Percentiles rank a stretch among this genome's conserved stretches.
phyloP scores from a whole-genome alignment of 2,329 filamentous ascomycete genomes.

The Pyrenophora graminea region DNA sequence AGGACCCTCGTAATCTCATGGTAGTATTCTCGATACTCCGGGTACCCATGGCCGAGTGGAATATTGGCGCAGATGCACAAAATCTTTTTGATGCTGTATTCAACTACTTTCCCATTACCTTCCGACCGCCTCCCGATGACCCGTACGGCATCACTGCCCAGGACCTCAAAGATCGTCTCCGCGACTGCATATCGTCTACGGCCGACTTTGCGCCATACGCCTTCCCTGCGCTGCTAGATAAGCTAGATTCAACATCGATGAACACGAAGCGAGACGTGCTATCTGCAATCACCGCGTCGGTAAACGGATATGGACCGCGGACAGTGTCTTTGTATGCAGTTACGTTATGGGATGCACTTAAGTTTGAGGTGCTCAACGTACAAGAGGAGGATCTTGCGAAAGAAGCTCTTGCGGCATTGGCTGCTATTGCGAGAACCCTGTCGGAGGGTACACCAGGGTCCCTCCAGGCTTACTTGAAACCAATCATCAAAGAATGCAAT shows the following conservation, averaged over 20 bases:
- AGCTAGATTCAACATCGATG: conserved; percentile 69
- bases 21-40: conserved; percentile 69
- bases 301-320: conserved; percentile 61
- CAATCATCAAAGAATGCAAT: conserved; percentile 68
- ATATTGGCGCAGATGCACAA: conserved; percentile 60
- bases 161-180: conserved; percentile 66
- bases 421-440: conserved; percentile 60
- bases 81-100: conserved; percentile 70
- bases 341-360: conserved; percentile 69
- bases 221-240: conserved; percentile 70
- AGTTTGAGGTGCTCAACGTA: conserved; percentile 69
- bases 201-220: conserved; percentile 67
- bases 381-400: conserved; percentile 69
- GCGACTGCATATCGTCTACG: conserved; percentile 67
- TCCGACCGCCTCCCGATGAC: conserved; percentile 70
- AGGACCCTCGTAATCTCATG: conserved; percentile 72
- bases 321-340: conserved; percentile 67
- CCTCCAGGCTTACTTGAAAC: conserved; percentile 60
- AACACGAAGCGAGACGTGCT: conserved; percentile 72
- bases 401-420: conserved; percentile 60
- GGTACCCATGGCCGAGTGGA: conserved; percentile 71
- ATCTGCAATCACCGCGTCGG: conserved; percentile 64
- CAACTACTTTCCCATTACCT: conserved; percentile 74
- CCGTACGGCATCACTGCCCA: conserved; percentile 72
- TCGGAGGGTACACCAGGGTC: conserved; percentile 55